Evolutionary conservation across 2,329 filamentous ascomycete genomes (phyloP).

Genomic region (Fusarium sp.): DNA sequence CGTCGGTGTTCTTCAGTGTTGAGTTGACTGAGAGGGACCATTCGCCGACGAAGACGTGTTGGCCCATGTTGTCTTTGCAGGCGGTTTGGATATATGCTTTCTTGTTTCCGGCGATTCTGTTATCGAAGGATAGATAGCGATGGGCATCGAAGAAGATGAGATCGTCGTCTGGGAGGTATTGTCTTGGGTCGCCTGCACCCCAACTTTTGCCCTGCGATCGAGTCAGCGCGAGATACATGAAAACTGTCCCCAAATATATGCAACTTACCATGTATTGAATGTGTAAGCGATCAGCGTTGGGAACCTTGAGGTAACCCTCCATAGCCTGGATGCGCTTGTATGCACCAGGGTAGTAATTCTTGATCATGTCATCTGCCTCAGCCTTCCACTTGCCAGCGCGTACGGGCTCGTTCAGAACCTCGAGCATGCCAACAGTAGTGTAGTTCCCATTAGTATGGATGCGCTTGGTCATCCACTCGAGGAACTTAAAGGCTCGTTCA

Average conservation of each 20-base stretch:
- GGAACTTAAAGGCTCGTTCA: constrained; percentile 62
- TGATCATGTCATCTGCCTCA: constrained; percentile 38
- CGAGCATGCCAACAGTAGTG: constrained; percentile 66
- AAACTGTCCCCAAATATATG: fast-evolving
- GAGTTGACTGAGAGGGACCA: constrained; percentile 65
- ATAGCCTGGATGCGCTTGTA: constrained; percentile 55
- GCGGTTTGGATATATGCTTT: constrained; percentile 60
- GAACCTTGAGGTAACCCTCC: constrained; percentile 57
- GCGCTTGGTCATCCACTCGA: constrained; percentile 63
- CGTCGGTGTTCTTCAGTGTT: constrained; percentile 55
- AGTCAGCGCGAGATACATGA: background rate
- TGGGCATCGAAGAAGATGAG: constrained; percentile 67
- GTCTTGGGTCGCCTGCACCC: constrained; percentile 64
- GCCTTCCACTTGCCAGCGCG: constrained; percentile 24
- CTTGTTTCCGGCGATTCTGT: constrained; percentile 54
- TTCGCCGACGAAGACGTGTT: constrained; percentile 65
- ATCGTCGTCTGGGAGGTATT: constrained; percentile 54
- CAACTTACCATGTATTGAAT: constrained; percentile 59
- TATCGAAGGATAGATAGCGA: constrained; percentile 66
- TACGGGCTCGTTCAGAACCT: constrained; percentile 67
- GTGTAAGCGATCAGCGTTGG: constrained; percentile 57
- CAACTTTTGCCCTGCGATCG: constrained; percentile 47
- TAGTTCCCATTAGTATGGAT: constrained; percentile 61
- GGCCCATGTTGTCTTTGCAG: constrained; percentile 57
- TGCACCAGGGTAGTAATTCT: constrained; percentile 40